Evolutionary conservation across 805 yeast species (phyloP).

Genomic region (Debaryomyces hansenii): DNA sequence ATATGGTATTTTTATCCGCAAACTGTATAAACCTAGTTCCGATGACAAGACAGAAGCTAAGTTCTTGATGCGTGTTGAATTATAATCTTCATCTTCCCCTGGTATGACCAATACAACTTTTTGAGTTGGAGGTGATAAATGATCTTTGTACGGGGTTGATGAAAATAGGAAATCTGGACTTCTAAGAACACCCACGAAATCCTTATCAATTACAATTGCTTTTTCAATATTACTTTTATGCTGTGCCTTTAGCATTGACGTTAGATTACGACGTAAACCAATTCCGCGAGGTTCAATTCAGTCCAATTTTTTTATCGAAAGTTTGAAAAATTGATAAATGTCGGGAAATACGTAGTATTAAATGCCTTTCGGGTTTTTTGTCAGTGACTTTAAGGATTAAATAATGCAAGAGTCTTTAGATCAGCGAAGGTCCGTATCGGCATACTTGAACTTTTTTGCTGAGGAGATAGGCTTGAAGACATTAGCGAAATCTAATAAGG

Average conservation of each 20-base stretch:
- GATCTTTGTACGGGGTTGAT: background rate
- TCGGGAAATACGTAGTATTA: too few relatives aligned
- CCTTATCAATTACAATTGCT: background rate
- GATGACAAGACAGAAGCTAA: background rate
- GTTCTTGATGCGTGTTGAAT: background rate
- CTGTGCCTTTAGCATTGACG: too few relatives aligned
- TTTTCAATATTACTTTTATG: background rate
- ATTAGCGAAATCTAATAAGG: conserved; percentile 24
- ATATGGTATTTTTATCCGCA: background rate
- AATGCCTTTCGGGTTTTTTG: too few relatives aligned
- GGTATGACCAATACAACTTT: background rate
- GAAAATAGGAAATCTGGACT: background rate
- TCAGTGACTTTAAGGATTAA: too few relatives aligned
- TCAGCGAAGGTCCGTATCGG: background rate
- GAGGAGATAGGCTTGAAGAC: conserved; percentile 39
- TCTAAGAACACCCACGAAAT: background rate
- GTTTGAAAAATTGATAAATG: too few relatives aligned
- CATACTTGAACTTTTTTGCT: conserved; percentile 10
- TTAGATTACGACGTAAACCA: too few relatives aligned
- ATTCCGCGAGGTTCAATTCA: too few relatives aligned
- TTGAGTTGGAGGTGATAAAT: background rate
- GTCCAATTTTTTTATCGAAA: too few relatives aligned
- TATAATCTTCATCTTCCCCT: background rate
- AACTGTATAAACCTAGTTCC: background rate
- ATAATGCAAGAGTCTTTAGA: background rate